Base-by-base conservation (phyloP, 2,329 filamentous ascomycete species). In the Penicillium sp. region DNA sequence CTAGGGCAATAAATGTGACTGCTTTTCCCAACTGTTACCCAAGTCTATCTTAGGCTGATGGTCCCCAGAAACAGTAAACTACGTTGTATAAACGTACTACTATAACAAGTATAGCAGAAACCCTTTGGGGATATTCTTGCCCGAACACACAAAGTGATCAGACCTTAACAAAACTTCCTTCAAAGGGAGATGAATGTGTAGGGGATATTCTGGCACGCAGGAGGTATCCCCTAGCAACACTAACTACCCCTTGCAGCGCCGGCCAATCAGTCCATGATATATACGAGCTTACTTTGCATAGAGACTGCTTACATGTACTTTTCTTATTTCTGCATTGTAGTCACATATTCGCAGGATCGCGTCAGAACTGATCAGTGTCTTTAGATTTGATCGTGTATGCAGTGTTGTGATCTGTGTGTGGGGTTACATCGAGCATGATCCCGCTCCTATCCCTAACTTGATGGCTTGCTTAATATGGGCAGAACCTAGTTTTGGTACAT, bases 191-290 rank as follows among this genome's bases (percentile, higher is more conserved):
- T 33, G 23, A 29, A 21, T 40, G 19, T 38, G 4, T 35, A 15
- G 31, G 54, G 50, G 51, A 8, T 42, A 38, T 29, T 15, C 56
- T 38, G 54, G 60, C 33, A 60, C 43, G 60, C 42, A 38, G 38
- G 38, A 54, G 21, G 21, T 43, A 56, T 54, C 51, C 58, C 43
- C n/a, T 46, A 13, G 41, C 45, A 61, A 58, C 45, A 55, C 50
- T 54, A 29, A 15, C n/a, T 21, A 41, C 51, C 58, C 60, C 60
- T 61, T 62, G 54, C 52, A 50, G 31, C 3, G 19, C 21, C 21
- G 33, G 15, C 35, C 19, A 25, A 46, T 35, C 33, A 19, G 17
- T 15, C 10, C 21, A 29, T 4, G 10, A 29, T 38, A 25, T 21
- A 19, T 41, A 23, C 25, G n/a, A 21, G 40, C 29, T 33, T 45